Evolutionary conservation across 2,329 filamentous ascomycete genomes (phyloP), one percentile per base, ranked within the genome.

Genomic region (Pseudodiploospora longispora): DNA sequence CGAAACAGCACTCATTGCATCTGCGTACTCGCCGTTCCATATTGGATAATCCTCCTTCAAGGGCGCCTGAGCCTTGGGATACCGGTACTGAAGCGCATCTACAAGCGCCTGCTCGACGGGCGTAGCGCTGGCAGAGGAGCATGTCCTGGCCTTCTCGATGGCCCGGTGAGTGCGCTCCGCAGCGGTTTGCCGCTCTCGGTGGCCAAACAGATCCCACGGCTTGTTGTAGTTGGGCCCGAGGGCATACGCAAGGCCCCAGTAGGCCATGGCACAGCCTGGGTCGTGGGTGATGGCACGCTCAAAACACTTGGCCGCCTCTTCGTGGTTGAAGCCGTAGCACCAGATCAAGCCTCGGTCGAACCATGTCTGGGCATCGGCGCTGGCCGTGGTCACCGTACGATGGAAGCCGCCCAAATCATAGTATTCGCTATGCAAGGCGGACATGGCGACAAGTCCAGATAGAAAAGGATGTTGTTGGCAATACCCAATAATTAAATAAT

Each of bases 191-290:
- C 83, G 65, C 50, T 89, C 85, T 0, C 69, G 62, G 1, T 71
- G 62, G 43, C 84, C 82, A 51, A 89, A 87, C 27, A 78, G 71
- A 29, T 78, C 74, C 86, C 86, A 89, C 0, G 85, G 80, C 55
- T 89, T 87, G 65, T 90, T 78, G 60, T 81, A 82, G 56, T 91
- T 89, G 4, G 86, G 85, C 0, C 85, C 86, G 0, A 85, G 64
- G 1, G 81, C 70, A 57, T 85, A 89, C 0, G 85, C 80, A 4
- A 85, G 63, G 0, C 83, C 83, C 82, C 83, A 87, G 54, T 83
- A 75, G 3, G 78, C 81, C 68, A 86, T 78, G 30, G 74, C 71
- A 46, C 77, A 84, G 2, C 59, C 50, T 0, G 63, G 49, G 48
- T 87, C 83, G 38, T 67, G 57, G 1, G 60, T 58, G 30, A 78